Evolutionary conservation across 768 basidiomycete genomes (phyloP).

Genomic region (Tricholoma saponaceum): DNA sequence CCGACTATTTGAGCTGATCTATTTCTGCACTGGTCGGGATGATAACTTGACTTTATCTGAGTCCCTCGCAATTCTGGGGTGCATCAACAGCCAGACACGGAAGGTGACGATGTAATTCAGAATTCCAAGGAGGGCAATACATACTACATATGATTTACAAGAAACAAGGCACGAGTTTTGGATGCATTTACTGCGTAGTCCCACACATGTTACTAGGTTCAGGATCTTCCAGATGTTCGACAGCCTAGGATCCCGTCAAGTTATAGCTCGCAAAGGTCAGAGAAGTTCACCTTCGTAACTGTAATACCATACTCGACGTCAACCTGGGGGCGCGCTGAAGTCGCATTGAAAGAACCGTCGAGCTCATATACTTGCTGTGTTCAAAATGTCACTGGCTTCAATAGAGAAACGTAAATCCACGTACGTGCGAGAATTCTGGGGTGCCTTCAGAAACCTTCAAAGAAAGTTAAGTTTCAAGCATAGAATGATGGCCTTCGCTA

Average conservation of each 20-base stretch:
- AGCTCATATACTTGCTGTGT: background rate
- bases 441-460: too few species aligned
- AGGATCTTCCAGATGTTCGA: conserved; percentile 5
- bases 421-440: too few species aligned
- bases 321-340: background rate
- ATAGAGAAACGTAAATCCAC: background rate
- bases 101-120: too few species aligned
- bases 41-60: background rate
- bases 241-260: background rate
- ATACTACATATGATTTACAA: too few species aligned
- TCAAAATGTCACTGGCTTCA: background rate
- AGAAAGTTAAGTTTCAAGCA: background rate
- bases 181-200: too few species aligned
- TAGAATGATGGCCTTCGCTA: background rate
- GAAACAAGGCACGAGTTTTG: too few species aligned
- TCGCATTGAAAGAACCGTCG: background rate
- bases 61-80: background rate
- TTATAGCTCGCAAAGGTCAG: background rate
- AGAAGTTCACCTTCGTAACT: conserved; percentile 5
- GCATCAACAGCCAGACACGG: background rate
- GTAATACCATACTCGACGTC: conserved; percentile 8
- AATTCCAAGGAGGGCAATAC: too few species aligned
- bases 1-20: conserved; percentile 37
- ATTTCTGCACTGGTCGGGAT: background rate
- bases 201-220: background rate